Percentiles rank a stretch among this genome's conserved stretches.
Evolutionary conservation across 306 rosid species (phyloP).

Genomic region (Lathyrus oleraceus): DNA sequence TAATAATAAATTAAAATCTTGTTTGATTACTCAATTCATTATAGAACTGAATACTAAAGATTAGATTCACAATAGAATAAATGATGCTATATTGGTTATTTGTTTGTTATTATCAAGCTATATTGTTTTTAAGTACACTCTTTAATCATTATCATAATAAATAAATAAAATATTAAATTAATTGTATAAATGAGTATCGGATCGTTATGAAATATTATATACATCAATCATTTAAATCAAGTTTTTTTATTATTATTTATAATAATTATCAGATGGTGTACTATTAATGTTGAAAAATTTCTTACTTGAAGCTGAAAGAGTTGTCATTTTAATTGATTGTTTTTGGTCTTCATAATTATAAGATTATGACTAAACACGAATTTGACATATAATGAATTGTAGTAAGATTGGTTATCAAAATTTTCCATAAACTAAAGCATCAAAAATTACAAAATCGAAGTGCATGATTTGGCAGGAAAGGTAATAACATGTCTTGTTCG

Average conservation of each 20-base stretch:
- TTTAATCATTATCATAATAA: too few species aligned
- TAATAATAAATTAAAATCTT: too few species aligned
- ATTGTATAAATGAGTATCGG: too few species aligned
- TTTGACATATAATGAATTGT: conserved; percentile 36
- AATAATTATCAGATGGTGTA: too few species aligned
- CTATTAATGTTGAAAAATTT: conserved; percentile 28
- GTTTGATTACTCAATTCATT: too few species aligned
- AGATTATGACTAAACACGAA: conserved; percentile 37
- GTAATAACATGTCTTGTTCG: conserved; percentile 53
- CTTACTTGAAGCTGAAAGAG: conserved; percentile 17
- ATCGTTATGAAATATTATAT: too few species aligned
- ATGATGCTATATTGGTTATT: background rate
- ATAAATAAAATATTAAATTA: too few species aligned
- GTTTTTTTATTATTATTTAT: too few species aligned
- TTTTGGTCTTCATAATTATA: conserved; percentile 25
- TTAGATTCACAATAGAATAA: too few species aligned
- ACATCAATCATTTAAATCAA: too few species aligned
- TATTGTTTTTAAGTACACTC: conserved; percentile 17
- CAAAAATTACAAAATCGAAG: conserved; percentile 29
- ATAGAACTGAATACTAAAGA: too few species aligned
- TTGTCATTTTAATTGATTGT: conserved; percentile 23
- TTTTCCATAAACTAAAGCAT: conserved; percentile 40
- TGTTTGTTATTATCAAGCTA: background rate
- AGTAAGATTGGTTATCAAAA: conserved; percentile 34
- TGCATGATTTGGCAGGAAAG: conserved; percentile 48